Evolutionary conservation across 2,329 filamentous ascomycete species (phyloP), one percentile per base, ranked within the genome.

Genomic region (Exophiala sideris): DNA sequence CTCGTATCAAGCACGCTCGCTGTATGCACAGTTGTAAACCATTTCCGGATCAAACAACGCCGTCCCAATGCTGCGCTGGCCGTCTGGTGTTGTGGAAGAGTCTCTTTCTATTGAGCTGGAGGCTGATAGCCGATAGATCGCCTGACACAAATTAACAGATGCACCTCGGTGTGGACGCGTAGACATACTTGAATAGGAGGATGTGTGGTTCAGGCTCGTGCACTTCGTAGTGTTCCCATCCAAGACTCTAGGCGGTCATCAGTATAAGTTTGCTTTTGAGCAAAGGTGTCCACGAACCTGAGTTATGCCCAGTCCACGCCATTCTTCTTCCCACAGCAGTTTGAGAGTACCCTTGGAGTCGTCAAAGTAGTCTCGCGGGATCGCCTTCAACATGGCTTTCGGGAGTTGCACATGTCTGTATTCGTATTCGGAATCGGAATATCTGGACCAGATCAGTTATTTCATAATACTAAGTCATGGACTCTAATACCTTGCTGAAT

Each of bases 181-280:
- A 38, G 36, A 79, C 88, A 72, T 77, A 96, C 92, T 99, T 99
- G 83, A 99, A 99, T 32, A 99, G 83, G 51, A 99, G 82, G 67
- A 99, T 99, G 72, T 99, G 94, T 62, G 94, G 94, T 76, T 99
- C 94, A 40, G 94, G 94, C 73, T 97, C 94, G 72, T 99, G 94
- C 50, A 99, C 94, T 73, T 99, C 94, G 71, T 99, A 99, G 73
- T 99, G 94, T 72, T 97, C 92, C 94, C 94, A 99, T 54, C 94
- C 94, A 67, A 99, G 79, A 78, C 92, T 97, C 91, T 97, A 69
- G 16, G 9, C 14, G 16, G 29, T 34, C 14, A 38, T 67, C 48
- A 66, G 59, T 41, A 44, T 29, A 20, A 42, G 34, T 8, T 20
- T 20, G 8, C 38, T 10, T 12, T 20, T 3, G 32, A 9, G 7